Base-by-base conservation (phyloP, 768 basidiomycete species). In the Glaciozyma martinii region DNA sequence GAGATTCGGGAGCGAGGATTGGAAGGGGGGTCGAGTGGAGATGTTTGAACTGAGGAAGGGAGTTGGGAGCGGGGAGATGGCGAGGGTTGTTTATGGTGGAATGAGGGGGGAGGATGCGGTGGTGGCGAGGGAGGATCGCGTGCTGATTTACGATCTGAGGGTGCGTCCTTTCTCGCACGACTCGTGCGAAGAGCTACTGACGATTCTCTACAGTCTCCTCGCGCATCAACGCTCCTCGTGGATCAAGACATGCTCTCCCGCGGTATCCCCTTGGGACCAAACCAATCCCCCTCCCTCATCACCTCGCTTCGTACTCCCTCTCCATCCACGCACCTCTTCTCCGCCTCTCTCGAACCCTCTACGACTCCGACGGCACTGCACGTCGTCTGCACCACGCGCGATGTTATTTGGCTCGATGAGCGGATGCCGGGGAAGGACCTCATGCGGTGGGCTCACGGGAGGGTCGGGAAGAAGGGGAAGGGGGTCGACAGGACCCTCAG, bases 131-230 rank as follows among this genome's bases (percentile, higher is more conserved):
- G 65, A 70, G 47, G 63, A 70, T n/a, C 57, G 60, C 40, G 65
- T 70, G 30, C 29, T 65, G 32, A 54, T 70, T 40, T 66, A 66
- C 32, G 68, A 70, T n/a, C 29, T 70, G 10, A 40, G 68, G 8
- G 59, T 62, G 50, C 25, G 61, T 59, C 19, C 40, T 42, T 16
- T 25, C 40, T 3, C 15, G 27, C 12, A 25, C n/a, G 37, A 10
- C 1, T 12, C 23, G 25, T 30, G 27, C 40, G 16, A n/a, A 23
- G 19, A 46, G 19, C 49, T 54, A 30, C 46, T 32, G 8, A 0
- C 10, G 19, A 3, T 49, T 29, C 21, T 9, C 25, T 5, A 7
- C 61, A 66, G 65, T 66, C 59, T 0, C 60, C 68, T 0, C 37
- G 2, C 9, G 47, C 33, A 21, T 42, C 27, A 0, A 27, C 60